Evolutionary conservation across 805 yeast genomes (phyloP).

Genomic region (Wickerhamomyces xylosicus): DNA sequence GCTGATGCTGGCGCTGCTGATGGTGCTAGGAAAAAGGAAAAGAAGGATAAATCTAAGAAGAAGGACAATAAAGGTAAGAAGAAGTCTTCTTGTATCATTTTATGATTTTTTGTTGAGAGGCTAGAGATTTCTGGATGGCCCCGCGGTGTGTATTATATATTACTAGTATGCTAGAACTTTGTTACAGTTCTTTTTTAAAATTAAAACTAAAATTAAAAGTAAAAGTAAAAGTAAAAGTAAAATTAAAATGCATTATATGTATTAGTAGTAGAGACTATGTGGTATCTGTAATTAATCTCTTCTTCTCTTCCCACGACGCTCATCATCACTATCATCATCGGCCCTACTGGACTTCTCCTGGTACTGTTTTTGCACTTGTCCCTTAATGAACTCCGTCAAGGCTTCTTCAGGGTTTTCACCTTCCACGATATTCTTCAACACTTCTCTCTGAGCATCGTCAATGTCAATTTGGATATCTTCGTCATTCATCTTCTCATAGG

Average conservation of each 20-base stretch:
- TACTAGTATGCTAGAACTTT: too few species aligned
- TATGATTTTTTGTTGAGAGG: conserved; percentile 6
- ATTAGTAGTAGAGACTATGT: too few species aligned
- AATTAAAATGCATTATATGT: too few species aligned
- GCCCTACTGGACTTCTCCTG: conserved; percentile 6
- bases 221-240: too few species aligned
- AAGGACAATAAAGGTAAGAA: conserved; percentile 9
- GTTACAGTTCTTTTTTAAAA: too few species aligned
- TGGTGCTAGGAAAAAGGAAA: conserved; percentile 1
- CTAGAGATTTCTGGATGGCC: background rate
- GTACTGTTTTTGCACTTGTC: conserved; percentile 52
- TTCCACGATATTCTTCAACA: conserved; percentile 60
- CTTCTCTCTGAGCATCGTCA: conserved; percentile 45
- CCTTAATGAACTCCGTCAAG: conserved; percentile 54
- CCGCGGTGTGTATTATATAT: conserved; percentile 1
- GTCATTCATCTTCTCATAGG: conserved; percentile 33
- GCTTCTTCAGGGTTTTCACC: conserved; percentile 79
- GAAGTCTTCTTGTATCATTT: conserved; percentile 11
- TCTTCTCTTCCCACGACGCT: conserved; percentile 27
- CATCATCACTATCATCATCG: conserved; percentile 6
- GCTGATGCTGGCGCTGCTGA: background rate
- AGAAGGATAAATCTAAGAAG: conserved; percentile 6
- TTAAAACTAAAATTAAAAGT: background rate
- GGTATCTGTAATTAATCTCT: conserved; percentile 17
- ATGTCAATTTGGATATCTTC: conserved; percentile 31